phyloP scores from a whole-genome alignment of 768 basidiomycete genomes.

The Suillus americanus region DNA sequence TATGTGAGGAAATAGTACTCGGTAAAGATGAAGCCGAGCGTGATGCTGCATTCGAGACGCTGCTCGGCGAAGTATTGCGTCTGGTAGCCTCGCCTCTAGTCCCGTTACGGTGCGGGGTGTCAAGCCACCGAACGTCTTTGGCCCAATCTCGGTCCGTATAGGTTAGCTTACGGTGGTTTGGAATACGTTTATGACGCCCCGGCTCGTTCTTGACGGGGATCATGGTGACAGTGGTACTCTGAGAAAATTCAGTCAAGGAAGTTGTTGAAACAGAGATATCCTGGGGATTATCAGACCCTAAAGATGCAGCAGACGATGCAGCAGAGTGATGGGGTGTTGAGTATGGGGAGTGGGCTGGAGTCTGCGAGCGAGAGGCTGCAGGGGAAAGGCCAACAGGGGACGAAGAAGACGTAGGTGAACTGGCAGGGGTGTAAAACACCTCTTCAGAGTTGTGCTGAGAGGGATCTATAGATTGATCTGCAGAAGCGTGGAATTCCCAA shows the following conservation, averaged over 20 bases:
- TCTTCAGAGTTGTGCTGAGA: conserved; percentile 35
- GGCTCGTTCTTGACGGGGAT: conserved; percentile 10
- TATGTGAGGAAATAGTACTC: conserved; percentile 10
- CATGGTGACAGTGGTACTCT: conserved; percentile 20
- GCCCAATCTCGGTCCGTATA: conserved; percentile 65
- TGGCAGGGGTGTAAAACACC: conserved; percentile 62
- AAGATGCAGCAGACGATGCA: conserved; percentile 29
- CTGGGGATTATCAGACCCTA: conserved; percentile 24
- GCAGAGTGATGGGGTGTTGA: conserved; percentile 24
- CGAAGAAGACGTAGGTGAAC: conserved; percentile 51
- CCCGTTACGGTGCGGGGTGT: conserved; percentile 29
- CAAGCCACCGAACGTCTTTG: conserved; percentile 67
- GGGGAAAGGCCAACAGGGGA: conserved; percentile 33
- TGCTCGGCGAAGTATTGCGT: conserved; percentile 18
- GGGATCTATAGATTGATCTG: not conserved
- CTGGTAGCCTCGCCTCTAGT: conserved; percentile 18
- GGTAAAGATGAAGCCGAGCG: conserved; percentile 22
- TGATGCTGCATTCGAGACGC: conserved; percentile 13
- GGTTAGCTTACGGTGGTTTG: conserved; percentile 28
- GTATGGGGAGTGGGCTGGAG: conserved; percentile 20
- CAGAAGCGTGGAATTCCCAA: not conserved
- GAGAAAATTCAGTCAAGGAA: conserved; percentile 29
- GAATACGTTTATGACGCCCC: conserved; percentile 15
- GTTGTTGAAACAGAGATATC: conserved; percentile 35
- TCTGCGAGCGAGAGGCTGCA: conserved; percentile 18